These are phyloP conservation scores for Hypoxylon intermedium DNA, from an alignment of 495 filamentous ascomycete species.

Conservation along the genomic window DNA sequence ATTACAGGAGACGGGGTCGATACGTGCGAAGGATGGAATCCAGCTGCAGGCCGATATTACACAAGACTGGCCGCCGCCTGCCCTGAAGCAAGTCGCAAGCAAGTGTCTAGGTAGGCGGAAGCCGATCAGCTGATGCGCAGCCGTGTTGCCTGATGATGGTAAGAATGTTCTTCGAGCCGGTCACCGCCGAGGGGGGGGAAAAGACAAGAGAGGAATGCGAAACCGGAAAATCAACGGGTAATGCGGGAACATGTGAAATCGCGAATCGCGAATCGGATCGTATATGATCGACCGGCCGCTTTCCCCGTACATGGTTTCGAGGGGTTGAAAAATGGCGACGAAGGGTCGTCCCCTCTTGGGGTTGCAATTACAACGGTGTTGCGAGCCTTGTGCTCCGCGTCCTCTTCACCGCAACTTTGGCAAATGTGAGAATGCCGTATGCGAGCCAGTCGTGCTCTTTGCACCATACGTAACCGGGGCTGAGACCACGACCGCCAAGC, in stretches of 20 bases:
- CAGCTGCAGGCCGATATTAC: slow-evolving; percentile 21
- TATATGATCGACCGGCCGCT: slow-evolving; percentile 32
- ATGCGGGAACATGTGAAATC: slow-evolving; percentile 35
- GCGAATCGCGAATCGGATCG: slow-evolving; percentile 36
- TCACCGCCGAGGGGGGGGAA: slow-evolving; percentile 11
- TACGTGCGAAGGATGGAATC: slow-evolving; percentile 35
- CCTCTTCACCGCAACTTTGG: slow-evolving; percentile 36
- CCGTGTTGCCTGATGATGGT: slow-evolving; percentile 35
- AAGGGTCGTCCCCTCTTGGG: neutral
- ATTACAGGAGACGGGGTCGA: slow-evolving; percentile 33
- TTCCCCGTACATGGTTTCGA: slow-evolving; percentile 29
- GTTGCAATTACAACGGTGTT: slow-evolving; percentile 35
- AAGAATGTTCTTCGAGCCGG: slow-evolving; percentile 22
- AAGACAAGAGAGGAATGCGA: neutral
- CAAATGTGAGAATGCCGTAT: slow-evolving; percentile 20
- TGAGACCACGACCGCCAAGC: slow-evolving; percentile 23
- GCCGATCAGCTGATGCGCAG: slow-evolving; percentile 36
- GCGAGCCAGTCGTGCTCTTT: slow-evolving; percentile 27
- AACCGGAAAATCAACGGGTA: slow-evolving; percentile 30
- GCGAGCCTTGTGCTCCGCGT: slow-evolving; percentile 27
- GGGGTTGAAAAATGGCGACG: slow-evolving; percentile 20
- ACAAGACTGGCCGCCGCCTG: slow-evolving; percentile 18
- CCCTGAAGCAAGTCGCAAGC: slow-evolving; percentile 12
- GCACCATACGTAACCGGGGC: slow-evolving; percentile 13
- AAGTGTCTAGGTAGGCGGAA: slow-evolving; percentile 34